Conservation (phyloP, 192 early-diverging fungal species). For the Cetraspora pellucida region DNA sequence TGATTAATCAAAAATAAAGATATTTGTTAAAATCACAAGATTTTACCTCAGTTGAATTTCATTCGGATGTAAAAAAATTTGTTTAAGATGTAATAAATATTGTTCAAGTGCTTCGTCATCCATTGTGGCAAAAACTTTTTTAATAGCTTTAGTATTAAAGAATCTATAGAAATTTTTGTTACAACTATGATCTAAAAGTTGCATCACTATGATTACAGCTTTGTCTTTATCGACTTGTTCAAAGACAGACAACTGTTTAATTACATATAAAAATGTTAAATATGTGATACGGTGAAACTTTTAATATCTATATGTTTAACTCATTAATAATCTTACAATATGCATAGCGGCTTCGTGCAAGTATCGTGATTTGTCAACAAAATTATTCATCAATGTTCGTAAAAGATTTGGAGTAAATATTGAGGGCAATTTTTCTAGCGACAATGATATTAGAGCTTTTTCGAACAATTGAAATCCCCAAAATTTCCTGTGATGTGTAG, state of each 20-base stretch:
- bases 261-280: conserved; percentile 31
- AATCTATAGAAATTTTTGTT: conserved; percentile 67
- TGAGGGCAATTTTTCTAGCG: conserved; percentile 61
- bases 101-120: conserved; percentile 65
- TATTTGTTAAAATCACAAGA: neutral
- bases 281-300: too few relatives aligned
- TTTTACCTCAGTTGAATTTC: conserved; percentile 10
- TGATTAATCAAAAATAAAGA: neutral
- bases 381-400: conserved; percentile 84
- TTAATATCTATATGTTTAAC: neutral
- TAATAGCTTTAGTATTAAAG: conserved; percentile 78
- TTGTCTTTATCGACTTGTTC: conserved; percentile 67
- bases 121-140: conserved; percentile 72
- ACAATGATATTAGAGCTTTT: conserved; percentile 58
- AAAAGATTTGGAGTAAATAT: conserved; percentile 85
- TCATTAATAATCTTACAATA: conserved; percentile 48
- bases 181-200: conserved; percentile 79
- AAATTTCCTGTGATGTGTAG: conserved; percentile 83
- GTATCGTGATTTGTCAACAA: conserved; percentile 71
- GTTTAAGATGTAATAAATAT: conserved; percentile 75
- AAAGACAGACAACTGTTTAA: conserved; percentile 49
- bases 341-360: conserved; percentile 80
- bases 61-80: conserved; percentile 64
- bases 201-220: conserved; percentile 76
- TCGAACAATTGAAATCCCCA: conserved; percentile 88